Evolutionary conservation across 352 stramenopile genomes (phyloP), one percentile per base, ranked within the genome.

Genomic region (Phytophthora kernoviae): DNA sequence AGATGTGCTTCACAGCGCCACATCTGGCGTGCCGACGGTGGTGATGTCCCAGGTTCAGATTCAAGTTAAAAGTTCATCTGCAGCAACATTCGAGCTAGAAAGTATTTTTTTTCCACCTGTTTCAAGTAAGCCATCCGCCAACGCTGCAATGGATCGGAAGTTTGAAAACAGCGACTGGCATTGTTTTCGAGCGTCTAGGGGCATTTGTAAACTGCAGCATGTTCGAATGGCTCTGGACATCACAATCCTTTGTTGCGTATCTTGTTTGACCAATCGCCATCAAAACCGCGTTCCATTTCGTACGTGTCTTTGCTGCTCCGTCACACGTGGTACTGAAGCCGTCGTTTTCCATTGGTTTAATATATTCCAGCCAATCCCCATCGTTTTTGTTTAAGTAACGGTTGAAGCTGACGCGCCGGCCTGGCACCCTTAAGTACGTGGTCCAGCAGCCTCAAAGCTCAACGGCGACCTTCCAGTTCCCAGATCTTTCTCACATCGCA

Each of bases 401-500:
- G 10, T 39, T 39, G 33, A 39, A 39, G 33, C 9, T 20, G 12
- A 41, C 34, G 6, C 34, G 34, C 34, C 34, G 4, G 34, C 34
- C 5, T 20, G 12, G 18, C 37, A 40, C 33, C 33, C 15, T 8
- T 21, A 21, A 4, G 12, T 43, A 21, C 18, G n/a, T 21, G 18
- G 12, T n/a, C 37, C 15, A 43, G 6, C 10, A 43, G 15, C 37
- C 18, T 11, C 15, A 3, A 30, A 6, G 3, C 6, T 6, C 24
- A 12, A 46, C 21, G n/a, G 37, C 46, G 62, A 62, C 51, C 45
- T 53, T 65, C 18, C 41, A 26, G 17, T n/a, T n/a, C 18, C 40
- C n/a, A 52, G 51, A 66, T 73, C 59, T 68, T 68, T 6, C 33
- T 69, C 75, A 81, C 68, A 75, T 61, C 53, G 62, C 50, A 80